Evolutionary conservation across 768 basidiomycete genomes (phyloP).

Genomic region (Pulveroboletus sp.): DNA sequence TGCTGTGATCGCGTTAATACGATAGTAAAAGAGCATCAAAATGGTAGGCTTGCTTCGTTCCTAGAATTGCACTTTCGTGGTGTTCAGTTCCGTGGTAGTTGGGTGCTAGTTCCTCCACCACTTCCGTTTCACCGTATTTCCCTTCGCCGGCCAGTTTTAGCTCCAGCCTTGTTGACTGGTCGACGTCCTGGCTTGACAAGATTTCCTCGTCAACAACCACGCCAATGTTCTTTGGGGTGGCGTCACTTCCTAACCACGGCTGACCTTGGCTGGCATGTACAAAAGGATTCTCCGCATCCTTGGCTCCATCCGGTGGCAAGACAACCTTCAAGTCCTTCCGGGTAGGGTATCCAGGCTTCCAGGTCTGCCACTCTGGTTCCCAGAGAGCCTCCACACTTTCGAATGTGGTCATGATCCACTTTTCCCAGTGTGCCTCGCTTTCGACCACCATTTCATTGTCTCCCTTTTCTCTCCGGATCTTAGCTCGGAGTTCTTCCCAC

Average conservation of each 20-base stretch:
- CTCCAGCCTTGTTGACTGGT: constrained; percentile 24
- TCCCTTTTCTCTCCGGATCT: constrained; percentile 49
- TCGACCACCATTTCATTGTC: constrained; percentile 22
- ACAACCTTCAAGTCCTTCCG: constrained; percentile 13
- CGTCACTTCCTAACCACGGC: constrained; percentile 6
- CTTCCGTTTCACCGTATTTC: constrained; percentile 14
- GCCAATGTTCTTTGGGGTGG: constrained; percentile 9
- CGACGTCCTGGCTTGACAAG: constrained; percentile 33
- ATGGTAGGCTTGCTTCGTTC: not conserved
- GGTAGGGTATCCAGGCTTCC: constrained; percentile 40
- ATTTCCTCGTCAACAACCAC: constrained; percentile 29
- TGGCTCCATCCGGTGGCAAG: constrained; percentile 12
- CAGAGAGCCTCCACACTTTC: constrained; percentile 87
- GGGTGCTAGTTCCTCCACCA: not conserved
- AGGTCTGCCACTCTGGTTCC: constrained; percentile 56
- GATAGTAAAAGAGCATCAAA: not conserved
- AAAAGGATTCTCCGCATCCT: constrained; percentile 24
- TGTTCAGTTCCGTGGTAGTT: not conserved
- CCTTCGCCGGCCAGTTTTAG: constrained; percentile 2
- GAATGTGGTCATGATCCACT: constrained; percentile 81
- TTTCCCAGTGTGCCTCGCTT: constrained; percentile 50
- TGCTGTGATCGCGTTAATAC: not conserved
- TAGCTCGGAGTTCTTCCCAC: constrained; percentile 65
- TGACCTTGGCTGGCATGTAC: constrained; percentile 14
- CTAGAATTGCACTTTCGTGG: not conserved